Conservation (phyloP, 345 rosid species). For the Reutealis trisperma region DNA sequence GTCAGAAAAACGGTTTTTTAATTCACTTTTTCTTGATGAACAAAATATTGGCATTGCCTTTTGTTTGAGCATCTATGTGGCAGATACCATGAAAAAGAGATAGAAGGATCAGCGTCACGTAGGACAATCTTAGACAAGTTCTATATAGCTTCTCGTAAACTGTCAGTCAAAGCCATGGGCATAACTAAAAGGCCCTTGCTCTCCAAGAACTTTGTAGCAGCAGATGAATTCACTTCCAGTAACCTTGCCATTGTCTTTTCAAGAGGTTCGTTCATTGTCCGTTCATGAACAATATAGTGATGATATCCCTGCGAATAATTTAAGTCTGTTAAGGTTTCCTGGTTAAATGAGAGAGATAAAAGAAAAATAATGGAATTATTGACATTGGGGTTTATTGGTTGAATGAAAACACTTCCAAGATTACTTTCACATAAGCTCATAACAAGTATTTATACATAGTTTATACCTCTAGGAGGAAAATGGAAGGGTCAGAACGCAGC, state of each 20-base stretch:
- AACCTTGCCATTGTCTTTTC: conserved; percentile 54
- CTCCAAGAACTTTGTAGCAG: conserved; percentile 49
- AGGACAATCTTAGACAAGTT: background rate
- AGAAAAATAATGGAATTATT: background rate
- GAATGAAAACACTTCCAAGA: too few relatives aligned
- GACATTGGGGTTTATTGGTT: too few relatives aligned
- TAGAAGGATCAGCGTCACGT: too few relatives aligned
- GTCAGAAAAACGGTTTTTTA: too few relatives aligned
- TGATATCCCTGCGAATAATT: conserved; percentile 50
- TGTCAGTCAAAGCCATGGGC: conserved; percentile 42
- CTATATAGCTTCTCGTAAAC: conserved; percentile 22
- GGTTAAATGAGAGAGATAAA: background rate
- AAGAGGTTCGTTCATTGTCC: conserved; percentile 42
- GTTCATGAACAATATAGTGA: conserved; percentile 45
- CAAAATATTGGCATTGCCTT: too few relatives aligned
- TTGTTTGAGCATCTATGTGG: too few relatives aligned
- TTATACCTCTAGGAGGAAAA: conserved; percentile 49
- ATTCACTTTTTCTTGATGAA: too few relatives aligned
- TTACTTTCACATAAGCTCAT: too few relatives aligned
- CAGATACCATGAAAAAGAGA: too few relatives aligned
- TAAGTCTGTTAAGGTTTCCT: background rate
- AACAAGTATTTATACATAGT: too few relatives aligned
- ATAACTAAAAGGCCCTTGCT: conserved; percentile 52
- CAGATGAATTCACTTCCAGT: conserved; percentile 45
- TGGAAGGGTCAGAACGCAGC: conserved; percentile 37